Evolutionary conservation across 2,329 filamentous ascomycete species (phyloP).

Genomic region (Hypoxylon sp.): DNA sequence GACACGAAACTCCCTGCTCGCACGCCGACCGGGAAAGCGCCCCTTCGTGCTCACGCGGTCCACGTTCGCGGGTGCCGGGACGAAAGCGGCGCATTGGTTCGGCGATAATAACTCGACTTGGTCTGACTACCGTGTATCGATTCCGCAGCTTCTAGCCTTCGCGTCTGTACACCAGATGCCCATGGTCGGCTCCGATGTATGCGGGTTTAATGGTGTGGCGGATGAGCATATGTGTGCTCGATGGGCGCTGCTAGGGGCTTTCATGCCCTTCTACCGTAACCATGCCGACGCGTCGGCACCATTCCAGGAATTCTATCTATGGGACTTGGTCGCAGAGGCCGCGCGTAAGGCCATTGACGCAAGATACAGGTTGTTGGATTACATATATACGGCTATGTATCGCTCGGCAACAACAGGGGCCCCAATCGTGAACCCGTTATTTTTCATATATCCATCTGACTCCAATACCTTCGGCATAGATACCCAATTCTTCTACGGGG

Average conservation of each 20-base stretch:
- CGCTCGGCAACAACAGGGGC: conserved; percentile 71
- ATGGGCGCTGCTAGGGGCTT: conserved; percentile 77
- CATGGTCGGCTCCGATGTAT: conserved; percentile 73
- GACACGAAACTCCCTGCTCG: conserved; percentile 69
- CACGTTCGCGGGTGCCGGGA: conserved; percentile 74
- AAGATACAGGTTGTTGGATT: conserved; percentile 85
- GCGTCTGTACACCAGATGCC: conserved; percentile 67
- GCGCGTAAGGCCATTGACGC: conserved; percentile 78
- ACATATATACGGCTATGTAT: conserved; percentile 81
- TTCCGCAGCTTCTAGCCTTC: conserved; percentile 65
- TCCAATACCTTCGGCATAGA: conserved; percentile 62
- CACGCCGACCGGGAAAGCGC: conserved; percentile 68
- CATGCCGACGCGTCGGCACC: conserved; percentile 68
- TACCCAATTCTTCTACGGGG: conserved; percentile 67
- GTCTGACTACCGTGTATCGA: conserved; percentile 64
- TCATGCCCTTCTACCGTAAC: conserved; percentile 79
- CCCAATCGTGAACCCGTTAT: conserved; percentile 78
- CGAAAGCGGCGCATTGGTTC: conserved; percentile 65
- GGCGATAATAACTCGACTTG: conserved; percentile 64
- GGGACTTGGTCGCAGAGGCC: conserved; percentile 73
- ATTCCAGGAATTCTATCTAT: conserved; percentile 74
- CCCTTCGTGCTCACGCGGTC: conserved; percentile 76
- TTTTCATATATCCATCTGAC: conserved; percentile 76
- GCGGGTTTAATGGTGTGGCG: conserved; percentile 73
- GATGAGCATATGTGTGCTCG: conserved; percentile 76